Conservation (phyloP, 441 rosid genomes). For the Biscutella auriculata region DNA sequence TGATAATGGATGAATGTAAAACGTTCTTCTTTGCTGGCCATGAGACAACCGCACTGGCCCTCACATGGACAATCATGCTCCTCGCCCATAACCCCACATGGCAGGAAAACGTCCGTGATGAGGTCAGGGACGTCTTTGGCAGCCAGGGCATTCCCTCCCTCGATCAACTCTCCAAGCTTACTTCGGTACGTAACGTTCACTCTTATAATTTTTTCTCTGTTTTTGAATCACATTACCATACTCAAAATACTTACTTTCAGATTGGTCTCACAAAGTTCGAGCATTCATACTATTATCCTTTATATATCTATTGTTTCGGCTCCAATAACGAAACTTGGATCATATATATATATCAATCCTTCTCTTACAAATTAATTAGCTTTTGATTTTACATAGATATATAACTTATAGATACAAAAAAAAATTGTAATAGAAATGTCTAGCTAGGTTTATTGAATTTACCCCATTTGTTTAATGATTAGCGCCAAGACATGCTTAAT, state of each 20-base stretch:
- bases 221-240: too few species aligned
- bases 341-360: not conserved
- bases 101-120: slow-evolving; percentile 67
- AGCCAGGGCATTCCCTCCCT: slow-evolving; percentile 36
- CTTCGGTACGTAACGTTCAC: slow-evolving; percentile 35
- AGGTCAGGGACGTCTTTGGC: slow-evolving; percentile 50
- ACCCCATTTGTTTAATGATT: slow-evolving; percentile 5
- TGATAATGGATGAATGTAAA: slow-evolving; percentile 94
- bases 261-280: too few species aligned
- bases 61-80: slow-evolving; percentile 94
- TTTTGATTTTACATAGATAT: not conserved
- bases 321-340: not conserved
- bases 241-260: too few species aligned
- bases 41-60: slow-evolving; percentile 75
- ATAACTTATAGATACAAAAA: not conserved
- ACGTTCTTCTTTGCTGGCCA: slow-evolving; percentile 97
- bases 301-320: too few species aligned
- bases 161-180: slow-evolving; percentile 62
- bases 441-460: not conserved
- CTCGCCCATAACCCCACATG: slow-evolving; percentile 67
- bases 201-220: not conserved
- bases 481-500: slow-evolving; percentile 25
- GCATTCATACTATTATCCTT: not conserved
- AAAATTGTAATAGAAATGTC: not conserved
- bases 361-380: not conserved